A percentile compares a stretch with the other conserved stretches of the same genome.
Conservation (phyloP, 805 yeast genomes). For the Nakazawaea ernobii region DNA sequence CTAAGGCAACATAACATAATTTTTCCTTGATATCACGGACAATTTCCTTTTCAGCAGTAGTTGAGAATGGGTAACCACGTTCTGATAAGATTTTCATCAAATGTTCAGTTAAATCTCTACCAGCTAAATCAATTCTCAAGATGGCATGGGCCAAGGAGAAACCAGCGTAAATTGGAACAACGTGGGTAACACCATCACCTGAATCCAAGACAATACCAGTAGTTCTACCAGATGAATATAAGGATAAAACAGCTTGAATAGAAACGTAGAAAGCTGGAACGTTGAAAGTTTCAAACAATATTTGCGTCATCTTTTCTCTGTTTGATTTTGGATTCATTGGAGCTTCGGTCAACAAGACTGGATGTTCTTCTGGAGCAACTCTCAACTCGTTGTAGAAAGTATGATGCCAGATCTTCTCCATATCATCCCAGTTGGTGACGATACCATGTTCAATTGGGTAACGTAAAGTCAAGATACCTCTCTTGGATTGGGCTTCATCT, state of each 20-base stretch:
- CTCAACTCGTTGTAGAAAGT: conserved; percentile 99
- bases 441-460: conserved; percentile 99
- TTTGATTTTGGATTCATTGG: conserved; percentile 99
- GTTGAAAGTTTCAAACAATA: conserved; percentile 97
- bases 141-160: conserved; percentile 99
- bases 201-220: conserved; percentile 99
- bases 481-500: conserved; percentile 99
- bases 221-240: conserved; percentile 99
- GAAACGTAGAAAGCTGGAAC: conserved; percentile 99
- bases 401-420: conserved; percentile 99
- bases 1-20: conserved; percentile 97
- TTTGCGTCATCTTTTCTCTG: conserved; percentile 99
- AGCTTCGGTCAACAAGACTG: conserved; percentile 98
- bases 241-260: conserved; percentile 96
- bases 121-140: conserved; percentile 97
- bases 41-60: conserved; percentile 99
- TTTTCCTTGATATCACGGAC: conserved; percentile 94
- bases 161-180: conserved; percentile 99
- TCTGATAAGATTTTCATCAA: conserved; percentile 97
- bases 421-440: conserved; percentile 99
- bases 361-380: conserved; percentile 99
- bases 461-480: conserved; percentile 98
- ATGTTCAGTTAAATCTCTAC: conserved; percentile 99
- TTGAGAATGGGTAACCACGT: conserved; percentile 98
- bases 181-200: conserved; percentile 99